These are phyloP conservation scores for Alternaria metachromatica DNA, from an alignment of 2,329 filamentous ascomycete species.

Conservation along the genomic window DNA sequence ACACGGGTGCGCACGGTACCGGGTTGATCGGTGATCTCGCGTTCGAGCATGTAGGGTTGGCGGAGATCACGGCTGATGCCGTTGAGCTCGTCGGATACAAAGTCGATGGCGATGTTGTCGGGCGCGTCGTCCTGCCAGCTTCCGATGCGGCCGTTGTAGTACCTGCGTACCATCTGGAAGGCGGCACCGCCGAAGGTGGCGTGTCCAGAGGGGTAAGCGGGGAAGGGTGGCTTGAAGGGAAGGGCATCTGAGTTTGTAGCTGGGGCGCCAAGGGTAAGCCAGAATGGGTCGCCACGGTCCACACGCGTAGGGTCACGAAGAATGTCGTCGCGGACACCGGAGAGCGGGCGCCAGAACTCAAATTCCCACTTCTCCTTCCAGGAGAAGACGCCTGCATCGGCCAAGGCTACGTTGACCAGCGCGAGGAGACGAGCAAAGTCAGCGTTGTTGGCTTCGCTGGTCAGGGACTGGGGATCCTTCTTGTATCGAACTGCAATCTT, in stretches of 20 bases:
- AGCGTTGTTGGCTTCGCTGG: slow-evolving; percentile 29
- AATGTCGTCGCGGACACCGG: slow-evolving; percentile 31
- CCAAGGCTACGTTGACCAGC: slow-evolving; percentile 29
- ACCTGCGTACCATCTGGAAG: slow-evolving; percentile 32
- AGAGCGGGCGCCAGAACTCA: slow-evolving; percentile 39
- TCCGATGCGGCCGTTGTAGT: slow-evolving; percentile 32
- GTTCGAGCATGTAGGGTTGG: slow-evolving; percentile 28
- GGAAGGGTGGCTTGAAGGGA: slow-evolving; percentile 37
- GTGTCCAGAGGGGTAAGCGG: slow-evolving; percentile 36
- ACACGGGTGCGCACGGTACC: slow-evolving; percentile 34
- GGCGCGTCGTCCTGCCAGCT: slow-evolving; percentile 23
- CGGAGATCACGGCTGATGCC: slow-evolving; percentile 33
- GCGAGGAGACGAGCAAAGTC: slow-evolving; percentile 38
- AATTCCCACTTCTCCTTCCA: slow-evolving; percentile 40
- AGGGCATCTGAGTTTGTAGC: slow-evolving; percentile 30
- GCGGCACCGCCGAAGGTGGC: slow-evolving; percentile 33
- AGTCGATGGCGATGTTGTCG: slow-evolving; percentile 31
- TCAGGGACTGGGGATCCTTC: not conserved
- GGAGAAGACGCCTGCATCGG: slow-evolving; percentile 37
- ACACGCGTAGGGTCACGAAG: slow-evolving; percentile 25
- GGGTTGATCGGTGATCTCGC: slow-evolving; percentile 29
- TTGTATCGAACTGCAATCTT: slow-evolving; percentile 27
- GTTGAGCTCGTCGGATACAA: slow-evolving; percentile 34
- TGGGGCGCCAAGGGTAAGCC: slow-evolving; percentile 30
- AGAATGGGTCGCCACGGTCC: slow-evolving; percentile 30